Evolutionary conservation across 371 early-diverging fungal genomes (phyloP).

Genomic region (Thermomucor indicae-seudaticae): DNA sequence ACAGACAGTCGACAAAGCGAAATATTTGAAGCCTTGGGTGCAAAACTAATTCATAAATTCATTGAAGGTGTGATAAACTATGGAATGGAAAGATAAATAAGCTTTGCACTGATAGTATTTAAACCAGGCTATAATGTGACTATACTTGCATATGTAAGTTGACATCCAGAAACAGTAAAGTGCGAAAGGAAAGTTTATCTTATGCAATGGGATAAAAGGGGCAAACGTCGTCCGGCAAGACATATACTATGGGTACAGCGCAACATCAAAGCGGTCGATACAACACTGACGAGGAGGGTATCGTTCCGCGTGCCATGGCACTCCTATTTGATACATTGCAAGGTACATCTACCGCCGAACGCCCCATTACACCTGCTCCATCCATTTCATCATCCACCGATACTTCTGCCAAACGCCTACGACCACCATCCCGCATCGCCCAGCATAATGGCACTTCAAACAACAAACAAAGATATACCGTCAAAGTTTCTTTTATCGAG

Average conservation of each 20-base stretch:
- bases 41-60: constrained; percentile 37
- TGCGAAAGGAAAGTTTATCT: neutral
- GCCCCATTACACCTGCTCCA: constrained; percentile 20
- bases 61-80: constrained; percentile 27
- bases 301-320: constrained; percentile 88
- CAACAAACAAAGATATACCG: constrained; percentile 33
- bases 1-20: constrained; percentile 32
- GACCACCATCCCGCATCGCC: constrained; percentile 13
- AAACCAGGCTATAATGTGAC: constrained; percentile 86
- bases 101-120: too few relatives aligned
- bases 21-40: constrained; percentile 33
- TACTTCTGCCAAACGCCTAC: constrained; percentile 9
- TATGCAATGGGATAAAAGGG: constrained; percentile 30
- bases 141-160: constrained; percentile 91
- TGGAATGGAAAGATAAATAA: too few relatives aligned
- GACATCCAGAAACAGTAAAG: constrained; percentile 15
- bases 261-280: constrained; percentile 57
- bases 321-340: constrained; percentile 65
- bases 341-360: neutral
- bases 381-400: constrained; percentile 16
- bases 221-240: constrained; percentile 97
- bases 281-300: constrained; percentile 65
- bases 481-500: constrained; percentile 81
- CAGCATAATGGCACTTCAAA: neutral
- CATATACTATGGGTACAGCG: constrained; percentile 97